phyloP scores from a whole-genome alignment of 306 rosid genomes.

The Dalbergia cochinchinensis region DNA sequence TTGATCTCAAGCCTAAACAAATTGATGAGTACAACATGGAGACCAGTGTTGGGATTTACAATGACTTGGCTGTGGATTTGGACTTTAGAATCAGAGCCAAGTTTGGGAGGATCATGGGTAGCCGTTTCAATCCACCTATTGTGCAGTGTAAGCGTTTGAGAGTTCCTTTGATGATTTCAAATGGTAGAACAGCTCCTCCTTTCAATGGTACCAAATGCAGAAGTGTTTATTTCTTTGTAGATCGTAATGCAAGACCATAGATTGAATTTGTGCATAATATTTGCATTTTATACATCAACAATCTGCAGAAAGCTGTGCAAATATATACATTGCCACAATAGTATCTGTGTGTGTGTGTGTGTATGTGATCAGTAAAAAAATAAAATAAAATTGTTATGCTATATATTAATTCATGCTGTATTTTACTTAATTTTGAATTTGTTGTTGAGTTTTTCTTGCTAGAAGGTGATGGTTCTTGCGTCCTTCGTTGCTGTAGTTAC shows the following conservation, averaged over 20 bases:
- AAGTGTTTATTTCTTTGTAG: constrained; percentile 23
- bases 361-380: not conserved
- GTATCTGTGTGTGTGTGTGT: not conserved
- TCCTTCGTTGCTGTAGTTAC: too few species aligned
- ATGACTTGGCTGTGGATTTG: constrained; percentile 49
- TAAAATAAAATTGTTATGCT: not conserved
- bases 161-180: constrained; percentile 44
- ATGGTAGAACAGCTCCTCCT: not conserved
- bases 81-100: constrained; percentile 39
- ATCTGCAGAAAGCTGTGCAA: not conserved
- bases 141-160: constrained; percentile 45
- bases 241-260: constrained; percentile 13
- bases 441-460: not conserved
- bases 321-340: not conserved
- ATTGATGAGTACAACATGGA: constrained; percentile 46
- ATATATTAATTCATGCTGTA: not conserved
- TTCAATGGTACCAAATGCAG: constrained; percentile 38
- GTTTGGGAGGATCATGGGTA: constrained; percentile 7
- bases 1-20: constrained; percentile 27
- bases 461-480: not conserved
- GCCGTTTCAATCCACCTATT: constrained; percentile 22
- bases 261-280: not conserved
- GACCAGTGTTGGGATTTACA: constrained; percentile 37
- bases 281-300: not conserved
- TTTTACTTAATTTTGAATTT: not conserved